phyloP scores from a whole-genome alignment of 768 basidiomycete species.

The Infundibulicybe gibba region DNA sequence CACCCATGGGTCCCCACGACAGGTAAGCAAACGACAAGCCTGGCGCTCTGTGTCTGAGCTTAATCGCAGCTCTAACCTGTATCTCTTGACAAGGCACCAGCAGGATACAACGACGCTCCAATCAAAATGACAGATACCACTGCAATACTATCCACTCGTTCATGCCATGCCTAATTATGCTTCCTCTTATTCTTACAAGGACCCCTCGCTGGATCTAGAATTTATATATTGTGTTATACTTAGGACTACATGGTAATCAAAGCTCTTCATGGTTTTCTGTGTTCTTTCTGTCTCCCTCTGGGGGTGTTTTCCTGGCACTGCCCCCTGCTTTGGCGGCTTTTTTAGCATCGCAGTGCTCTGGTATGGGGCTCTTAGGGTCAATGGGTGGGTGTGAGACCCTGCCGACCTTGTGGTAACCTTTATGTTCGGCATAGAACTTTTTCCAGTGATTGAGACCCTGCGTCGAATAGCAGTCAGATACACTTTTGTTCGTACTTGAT shows the following conservation, averaged over 20 bases:
- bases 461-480: neutral
- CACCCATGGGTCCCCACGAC: conserved; percentile 56
- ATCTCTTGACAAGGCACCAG: no score
- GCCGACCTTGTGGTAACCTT: conserved; percentile 77
- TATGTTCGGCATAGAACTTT: conserved; percentile 79
- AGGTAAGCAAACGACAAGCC: conserved; percentile 14
- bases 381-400: conserved; percentile 72
- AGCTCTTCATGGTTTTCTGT: conserved; percentile 32
- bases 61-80: no score
- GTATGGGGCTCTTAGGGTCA: conserved; percentile 72
- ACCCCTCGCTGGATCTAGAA: neutral
- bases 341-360: conserved; percentile 69
- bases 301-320: conserved; percentile 12
- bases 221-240: neutral
- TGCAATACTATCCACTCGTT: neutral
- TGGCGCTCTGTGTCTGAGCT: no score
- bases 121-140: neutral
- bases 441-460: conserved; percentile 89
- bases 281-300: conserved; percentile 14
- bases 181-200: neutral
- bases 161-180: neutral
- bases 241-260: conserved; percentile 14
- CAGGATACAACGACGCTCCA: no score
- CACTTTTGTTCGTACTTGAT: neutral
- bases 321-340: conserved; percentile 32